Evolutionary conservation across 2,329 filamentous ascomycete genomes (phyloP), one percentile per base, ranked within the genome.

Genomic region (Penicillium olsonii): DNA sequence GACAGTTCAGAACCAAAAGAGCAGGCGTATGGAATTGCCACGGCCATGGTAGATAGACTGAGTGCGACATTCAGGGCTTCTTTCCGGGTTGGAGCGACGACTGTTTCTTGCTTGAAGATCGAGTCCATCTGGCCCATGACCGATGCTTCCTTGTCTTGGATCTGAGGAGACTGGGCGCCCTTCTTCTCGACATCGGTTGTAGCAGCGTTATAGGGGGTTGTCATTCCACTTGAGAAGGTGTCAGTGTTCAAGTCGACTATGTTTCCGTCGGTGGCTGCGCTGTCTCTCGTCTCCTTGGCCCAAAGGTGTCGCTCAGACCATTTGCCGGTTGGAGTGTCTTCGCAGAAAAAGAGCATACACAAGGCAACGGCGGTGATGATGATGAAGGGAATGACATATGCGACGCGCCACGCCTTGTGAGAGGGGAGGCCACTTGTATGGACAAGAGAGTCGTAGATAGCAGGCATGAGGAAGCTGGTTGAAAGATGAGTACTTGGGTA

Each of bases 381-480:
- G 59, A 92, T 81, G 52, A 94, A 87, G 0, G 91, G 91, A 5
- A 95, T 87, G 53, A 95, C 76, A 67, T 95, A 96, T 2, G 90
- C 81, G 1, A 95, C 83, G 20, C 91, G 83, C 91, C 92, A 96
- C 2, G 91, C 87, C 31, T 84, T 79, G 59, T 88, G 84, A 2
- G 83, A 72, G 1, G 78, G 74, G 46, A 92, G 75, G 6, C 84
- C 82, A 41, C 78, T 78, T 1, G 78, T 64, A 6, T 72, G 63
- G 18, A 88, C 81, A 18, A 95, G 77, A 0, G 87, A 88, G 69
- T 95, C 87, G 70, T 87, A 94, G 49, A 96, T 85, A 5, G 89
- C 89, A 2, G 92, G 91, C 90, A 96, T 95, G 61, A 92, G 82
- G 69, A 95, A 95, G 75, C 69, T 72, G 22, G 12, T 11, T 6